These are phyloP conservation scores for Dorcoceras hygrometricum DNA, from an alignment of 257 asterid species.

Conservation along the genomic window DNA sequence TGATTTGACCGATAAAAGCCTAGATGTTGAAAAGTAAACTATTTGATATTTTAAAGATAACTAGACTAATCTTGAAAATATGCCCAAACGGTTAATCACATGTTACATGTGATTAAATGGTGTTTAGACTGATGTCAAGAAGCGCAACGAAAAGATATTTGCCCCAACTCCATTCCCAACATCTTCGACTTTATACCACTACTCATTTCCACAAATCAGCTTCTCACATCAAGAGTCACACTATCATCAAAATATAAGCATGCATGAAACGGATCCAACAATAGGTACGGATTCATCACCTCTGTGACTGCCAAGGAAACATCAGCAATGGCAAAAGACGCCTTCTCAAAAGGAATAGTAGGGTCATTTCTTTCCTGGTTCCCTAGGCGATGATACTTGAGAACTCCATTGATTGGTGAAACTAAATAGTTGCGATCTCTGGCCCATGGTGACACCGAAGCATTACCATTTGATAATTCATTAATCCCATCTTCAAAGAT, in stretches of 20 bases:
- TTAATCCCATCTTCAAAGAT: slow-evolving; percentile 90
- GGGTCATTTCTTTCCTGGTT: slow-evolving; percentile 86
- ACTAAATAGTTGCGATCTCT: slow-evolving; percentile 68
- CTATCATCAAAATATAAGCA: slow-evolving; percentile 16
- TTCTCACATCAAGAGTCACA: slow-evolving; percentile 15
- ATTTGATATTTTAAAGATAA: no score
- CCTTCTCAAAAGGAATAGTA: slow-evolving; percentile 81
- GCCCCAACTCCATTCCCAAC: slow-evolving; percentile 12
- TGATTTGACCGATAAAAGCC: no score
- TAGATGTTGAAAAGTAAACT: no score
- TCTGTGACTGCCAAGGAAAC: slow-evolving; percentile 84
- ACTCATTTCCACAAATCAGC: slow-evolving; percentile 15
- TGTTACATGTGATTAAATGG: not conserved
- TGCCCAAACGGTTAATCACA: not conserved
- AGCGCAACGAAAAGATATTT: slow-evolving; percentile 7
- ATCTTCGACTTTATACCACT: slow-evolving; percentile 21
- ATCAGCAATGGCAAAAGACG: slow-evolving; percentile 70
- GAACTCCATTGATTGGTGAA: slow-evolving; percentile 91
- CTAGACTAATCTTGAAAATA: not conserved
- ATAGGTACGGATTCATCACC: slow-evolving; percentile 43
- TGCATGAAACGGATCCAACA: slow-evolving; percentile 5
- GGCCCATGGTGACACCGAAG: slow-evolving; percentile 59
- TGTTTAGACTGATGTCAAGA: slow-evolving; percentile 5
- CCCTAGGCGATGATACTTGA: slow-evolving; percentile 93
- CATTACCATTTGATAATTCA: slow-evolving; percentile 52